Conservation (phyloP, 768 basidiomycete genomes). For the Lactarius psammicola region DNA sequence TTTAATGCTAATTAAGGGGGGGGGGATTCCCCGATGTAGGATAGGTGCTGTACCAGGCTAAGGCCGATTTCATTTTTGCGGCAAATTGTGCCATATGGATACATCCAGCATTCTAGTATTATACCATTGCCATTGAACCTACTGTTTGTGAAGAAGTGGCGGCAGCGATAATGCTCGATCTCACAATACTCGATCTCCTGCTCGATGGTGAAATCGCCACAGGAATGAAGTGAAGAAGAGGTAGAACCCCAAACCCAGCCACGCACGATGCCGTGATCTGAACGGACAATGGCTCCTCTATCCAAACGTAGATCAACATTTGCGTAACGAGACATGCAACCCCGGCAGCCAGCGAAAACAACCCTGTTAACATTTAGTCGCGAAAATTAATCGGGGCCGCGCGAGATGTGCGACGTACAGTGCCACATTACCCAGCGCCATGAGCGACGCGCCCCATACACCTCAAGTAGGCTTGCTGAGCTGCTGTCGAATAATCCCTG, state of each 20-base stretch:
- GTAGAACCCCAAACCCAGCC: slow-evolving; percentile 17
- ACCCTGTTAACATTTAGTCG: slow-evolving; percentile 1
- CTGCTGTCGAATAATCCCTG: slow-evolving; percentile 21
- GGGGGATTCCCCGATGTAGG: not conserved
- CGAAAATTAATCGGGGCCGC: not conserved
- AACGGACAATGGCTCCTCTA: slow-evolving; percentile 12
- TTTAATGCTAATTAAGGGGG: not conserved
- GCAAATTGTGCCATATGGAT: slow-evolving; percentile 1
- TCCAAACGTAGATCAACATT: slow-evolving; percentile 18
- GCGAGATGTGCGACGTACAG: not conserved
- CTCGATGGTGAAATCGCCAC: not conserved
- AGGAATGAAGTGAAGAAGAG: slow-evolving; percentile 17
- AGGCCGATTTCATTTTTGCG: not conserved
- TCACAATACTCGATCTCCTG: slow-evolving; percentile 11
- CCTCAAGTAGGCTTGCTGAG: slow-evolving; percentile 18
- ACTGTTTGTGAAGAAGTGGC: slow-evolving; percentile 10
- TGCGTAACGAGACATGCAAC: slow-evolving; percentile 13
- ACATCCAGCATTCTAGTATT: slow-evolving; percentile 4
- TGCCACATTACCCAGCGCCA: slow-evolving; percentile 25
- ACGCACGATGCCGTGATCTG: slow-evolving; percentile 13
- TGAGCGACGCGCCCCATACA: slow-evolving; percentile 18
- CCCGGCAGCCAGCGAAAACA: slow-evolving; percentile 13
- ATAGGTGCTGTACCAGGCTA: not conserved
- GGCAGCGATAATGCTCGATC: slow-evolving; percentile 8
- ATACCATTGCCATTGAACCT: slow-evolving; percentile 5